Conservation (phyloP, 73 alveolate genomes). For the Paramecium caudatum region DNA sequence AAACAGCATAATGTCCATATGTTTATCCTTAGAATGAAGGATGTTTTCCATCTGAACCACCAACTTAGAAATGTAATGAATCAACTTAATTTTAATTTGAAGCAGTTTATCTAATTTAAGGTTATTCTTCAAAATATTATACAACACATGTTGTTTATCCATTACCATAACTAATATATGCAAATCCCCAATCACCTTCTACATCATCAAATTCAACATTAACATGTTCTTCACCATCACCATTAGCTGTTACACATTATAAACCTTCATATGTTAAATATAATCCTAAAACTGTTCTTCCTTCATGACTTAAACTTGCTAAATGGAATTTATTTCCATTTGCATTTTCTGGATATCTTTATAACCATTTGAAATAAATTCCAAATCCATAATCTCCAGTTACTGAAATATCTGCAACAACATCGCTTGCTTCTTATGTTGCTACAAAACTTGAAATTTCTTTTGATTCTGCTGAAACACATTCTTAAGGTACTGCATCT, state of each 20-base stretch:
- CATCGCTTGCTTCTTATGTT: not conserved
- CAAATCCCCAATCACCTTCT: conserved; percentile 61
- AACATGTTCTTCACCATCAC: not conserved
- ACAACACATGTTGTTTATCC: conserved; percentile 38
- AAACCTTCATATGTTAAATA: conserved; percentile 5
- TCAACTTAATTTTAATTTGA: not conserved
- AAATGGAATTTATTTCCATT: conserved; percentile 16
- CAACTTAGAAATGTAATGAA: not conserved
- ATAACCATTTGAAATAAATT: conserved; percentile 31
- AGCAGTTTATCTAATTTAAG: not conserved
- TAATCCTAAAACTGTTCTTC: not conserved
- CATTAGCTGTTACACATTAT: conserved; percentile 43
- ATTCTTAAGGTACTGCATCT: not conserved
- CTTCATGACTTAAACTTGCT: conserved; percentile 15
- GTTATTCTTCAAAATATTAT: conserved; percentile 13
- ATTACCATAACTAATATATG: not conserved
- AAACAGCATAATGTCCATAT: conserved; percentile 30
- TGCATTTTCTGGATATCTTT: not conserved
- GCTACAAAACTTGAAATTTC: not conserved
- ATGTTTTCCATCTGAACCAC: conserved; percentile 21
- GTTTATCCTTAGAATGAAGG: conserved; percentile 62
- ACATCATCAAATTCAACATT: conserved; percentile 14
- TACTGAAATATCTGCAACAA: not conserved
- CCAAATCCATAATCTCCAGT: conserved; percentile 53
- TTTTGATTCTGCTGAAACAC: conserved; percentile 20